Evolutionary conservation across 2,329 filamentous ascomycete genomes (phyloP).

Genomic region (Sporothrix pallida): DNA sequence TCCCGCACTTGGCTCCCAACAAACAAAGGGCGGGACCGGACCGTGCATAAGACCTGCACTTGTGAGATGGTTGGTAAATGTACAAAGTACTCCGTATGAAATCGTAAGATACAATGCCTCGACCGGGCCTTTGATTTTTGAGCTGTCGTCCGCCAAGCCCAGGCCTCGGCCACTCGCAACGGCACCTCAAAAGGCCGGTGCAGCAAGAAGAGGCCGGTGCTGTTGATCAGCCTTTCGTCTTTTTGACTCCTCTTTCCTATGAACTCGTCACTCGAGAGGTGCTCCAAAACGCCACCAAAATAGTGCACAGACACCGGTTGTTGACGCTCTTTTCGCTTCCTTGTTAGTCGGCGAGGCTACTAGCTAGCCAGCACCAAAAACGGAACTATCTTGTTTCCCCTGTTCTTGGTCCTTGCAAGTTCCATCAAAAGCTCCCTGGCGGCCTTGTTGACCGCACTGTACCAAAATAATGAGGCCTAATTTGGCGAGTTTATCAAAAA

Average conservation of each 20-base stretch:
- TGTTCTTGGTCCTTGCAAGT: neutral
- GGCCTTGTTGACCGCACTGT: neutral
- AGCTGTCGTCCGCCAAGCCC: neutral
- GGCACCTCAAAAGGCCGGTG: neutral
- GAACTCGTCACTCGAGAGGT: neutral
- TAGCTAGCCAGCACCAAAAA: neutral
- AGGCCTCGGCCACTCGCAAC: neutral
- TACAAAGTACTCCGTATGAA: too few relatives aligned
- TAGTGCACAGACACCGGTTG: conserved; percentile 3
- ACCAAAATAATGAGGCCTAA: neutral
- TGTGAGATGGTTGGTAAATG: too few relatives aligned
- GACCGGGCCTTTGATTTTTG: too few relatives aligned
- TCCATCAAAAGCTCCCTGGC: neutral
- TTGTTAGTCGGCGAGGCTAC: neutral
- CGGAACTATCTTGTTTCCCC: conserved; percentile 7
- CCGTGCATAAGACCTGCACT: neutral
- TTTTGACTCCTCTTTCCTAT: neutral
- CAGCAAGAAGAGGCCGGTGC: too few relatives aligned
- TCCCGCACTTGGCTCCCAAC: neutral
- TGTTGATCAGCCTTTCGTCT: conserved; percentile 3
- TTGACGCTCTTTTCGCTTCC: neutral
- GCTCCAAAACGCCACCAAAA: neutral
- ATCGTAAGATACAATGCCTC: too few relatives aligned
- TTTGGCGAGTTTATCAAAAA: neutral
- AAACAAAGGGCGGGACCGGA: conserved; percentile 19